Base-by-base conservation (phyloP, 176 grass and related monocot species). In the Juncus inflexus region DNA sequence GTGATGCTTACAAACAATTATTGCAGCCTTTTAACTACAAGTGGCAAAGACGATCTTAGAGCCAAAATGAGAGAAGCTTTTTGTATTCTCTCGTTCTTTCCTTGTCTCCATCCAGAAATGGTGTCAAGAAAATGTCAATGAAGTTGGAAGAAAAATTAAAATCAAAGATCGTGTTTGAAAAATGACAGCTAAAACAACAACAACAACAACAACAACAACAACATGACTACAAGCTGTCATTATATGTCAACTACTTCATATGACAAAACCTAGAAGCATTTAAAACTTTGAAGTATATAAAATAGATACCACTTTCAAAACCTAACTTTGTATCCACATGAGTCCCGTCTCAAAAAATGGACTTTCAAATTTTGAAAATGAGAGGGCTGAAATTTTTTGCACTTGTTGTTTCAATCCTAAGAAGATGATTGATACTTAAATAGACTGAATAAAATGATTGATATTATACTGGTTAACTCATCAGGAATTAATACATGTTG, bases 181-280 rank as follows among this genome's bases (percentile, higher is more conserved):
- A 7, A 60, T 9, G n/a, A 15, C 36, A 60, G 36, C 9, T 28
- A 36, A 15, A 28, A 28, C 19, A 28, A 28, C 19, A 60, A 60
- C 57, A 58, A 58, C 28, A 58, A 28, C 19, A 28, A 28, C 19
- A 28, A 28, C 19, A 28, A 28, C 19, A 60, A 60, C 57, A 58
- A 58, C 28, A 58, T 58, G 28, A 58, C 12, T 58, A 58, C 55
- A 60, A 36, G 15, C 57, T 60, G 57, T 60, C 57, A 19, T 60
- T 63, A 40, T 63, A 43, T 63, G 8, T 12, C 61, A 63, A 63
- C 61, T 6, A 63, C 61, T 63, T 11, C 61, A 63, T 14, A 36
- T 63, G 38, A 63, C 61, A 63, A 41, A 16, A 41, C 38, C 19
- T 28, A 28, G 19, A 28, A 28, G 19, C 19, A 28, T 28, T 28